Base-by-base conservation (phyloP, 106 monocot genomes). In the Dioscorea zingiberensis region DNA sequence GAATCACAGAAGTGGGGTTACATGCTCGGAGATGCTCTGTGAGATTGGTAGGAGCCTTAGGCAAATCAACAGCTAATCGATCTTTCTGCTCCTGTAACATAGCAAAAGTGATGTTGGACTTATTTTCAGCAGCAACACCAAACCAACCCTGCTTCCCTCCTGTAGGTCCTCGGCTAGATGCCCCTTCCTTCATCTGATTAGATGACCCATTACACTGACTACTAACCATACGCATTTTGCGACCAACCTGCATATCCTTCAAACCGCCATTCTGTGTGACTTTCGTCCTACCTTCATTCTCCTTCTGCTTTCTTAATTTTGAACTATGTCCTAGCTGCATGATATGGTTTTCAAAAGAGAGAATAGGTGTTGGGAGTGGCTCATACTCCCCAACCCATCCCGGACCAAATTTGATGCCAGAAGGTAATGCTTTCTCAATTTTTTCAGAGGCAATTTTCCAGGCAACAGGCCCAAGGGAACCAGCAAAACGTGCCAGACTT, bases 351-450 rank as follows among this genome's bases (percentile, higher is more conserved):
- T 58, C 58, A 68, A 68, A 28, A 68, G 66, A 78, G 30, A 87
- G 57, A 69, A 91, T 23, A 29, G 91, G 72, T 55, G 73, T 73
- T 57, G 70, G 67, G 19, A 67, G 83, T 13, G 94, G 82, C 71
- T 95, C 94, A 57, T 78, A 91, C 55, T 91, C 87, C 16, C 80
- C 87, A 53, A 95, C 87, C 94, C 94, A 95, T 30, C 94, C 94
- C 28, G 79, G 83, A 11, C 94, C 94, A 72, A 87, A 95, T 59
- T 87, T 80, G 21, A 91, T 51, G n/a, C 87, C 90, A 61, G 80
- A 25, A 56, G 94, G 94, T 29, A 95, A 67, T 15, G 71, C 68
- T 66, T 71, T 77, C 65, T 78, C 69, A 44, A 91, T 87, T 55
- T 69, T 80, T 47, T 78, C 68, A 21, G 94, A 91, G n/a, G 80